Evolutionary conservation across 176 grass and related monocot genomes (phyloP), one percentile per base, ranked within the genome.

Genomic region (Hsuehochloa calcarea): DNA sequence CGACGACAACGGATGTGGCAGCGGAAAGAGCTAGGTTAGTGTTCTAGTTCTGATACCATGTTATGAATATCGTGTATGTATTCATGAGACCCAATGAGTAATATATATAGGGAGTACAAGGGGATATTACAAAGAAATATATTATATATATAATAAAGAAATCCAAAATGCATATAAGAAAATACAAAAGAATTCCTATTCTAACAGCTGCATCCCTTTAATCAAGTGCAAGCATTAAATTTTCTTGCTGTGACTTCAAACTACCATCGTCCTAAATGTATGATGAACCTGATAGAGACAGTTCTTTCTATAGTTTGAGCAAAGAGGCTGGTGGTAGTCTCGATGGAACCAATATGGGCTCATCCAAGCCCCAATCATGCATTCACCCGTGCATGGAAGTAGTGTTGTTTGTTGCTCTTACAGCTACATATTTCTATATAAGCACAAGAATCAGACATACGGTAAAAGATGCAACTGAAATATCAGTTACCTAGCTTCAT

Each of bases 201-300:
- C n/a, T n/a, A n/a, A n/a, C n/a, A n/a, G 73, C 43, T 10, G 62
- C 31, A 79, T 73, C 85, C 25, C 63, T 84, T 80, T 75, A 87
- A 75, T 74, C 80, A 84, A 61, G 43, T 84, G 50, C 75, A 55
- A 20, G 41, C 51, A 87, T 80, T 87, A 66, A 90, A 51, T 74
- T 80, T 90, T 84, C 40, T 62, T 68, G 75, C 64, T 80, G 34
- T 5, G 34, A 62, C 51, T 80, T 50, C 59, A 66, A 68, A 79
- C 84, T 74, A 79, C 80, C 61, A 68, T 80, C 9, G 9, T 55
- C 80, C 67, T 61, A 74, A 79, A 74, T 84, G 64, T 49, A 62
- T 68, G 68, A 90, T 20, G 75, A 20, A 61, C 12, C n/a, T 80
- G 85, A 91, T 10, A 80, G 68, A 44, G 69, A 51, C 50, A 17